A percentile compares a stretch with the other conserved stretches of the same genome.
These are phyloP conservation scores for Phytopythium ostracodes DNA, from an alignment of 352 stramenopile genomes.

Conservation along the genomic window DNA sequence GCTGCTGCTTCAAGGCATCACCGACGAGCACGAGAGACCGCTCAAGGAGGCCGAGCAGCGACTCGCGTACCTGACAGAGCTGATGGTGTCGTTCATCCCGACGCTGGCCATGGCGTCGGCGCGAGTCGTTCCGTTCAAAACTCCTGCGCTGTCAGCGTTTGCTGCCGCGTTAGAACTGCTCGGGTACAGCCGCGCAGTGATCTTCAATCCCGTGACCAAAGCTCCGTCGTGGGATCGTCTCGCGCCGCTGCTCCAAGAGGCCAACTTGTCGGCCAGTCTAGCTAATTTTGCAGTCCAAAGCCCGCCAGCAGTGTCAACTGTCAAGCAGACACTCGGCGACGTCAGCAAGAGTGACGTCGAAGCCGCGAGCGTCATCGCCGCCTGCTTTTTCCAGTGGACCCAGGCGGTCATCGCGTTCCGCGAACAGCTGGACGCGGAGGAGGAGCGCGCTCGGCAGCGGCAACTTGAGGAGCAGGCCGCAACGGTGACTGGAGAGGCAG, in stretches of 20 bases:
- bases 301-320: conserved; percentile 16
- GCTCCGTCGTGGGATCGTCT: conserved; percentile 64
- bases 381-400: conserved; percentile 47
- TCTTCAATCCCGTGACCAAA: conserved; percentile 57
- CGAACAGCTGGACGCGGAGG: conserved; percentile 44
- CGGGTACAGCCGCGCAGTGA: conserved; percentile 24
- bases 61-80: conserved; percentile 40
- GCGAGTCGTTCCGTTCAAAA: conserved; percentile 63
- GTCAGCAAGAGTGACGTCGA: conserved; percentile 54
- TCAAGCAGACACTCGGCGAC: conserved; percentile 43
- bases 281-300: conserved; percentile 16
- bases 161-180: conserved; percentile 45
- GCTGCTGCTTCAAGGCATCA: conserved; percentile 37
- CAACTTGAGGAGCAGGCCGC: conserved; percentile 33
- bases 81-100: conserved; percentile 46
- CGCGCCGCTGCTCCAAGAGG: conserved; percentile 37
- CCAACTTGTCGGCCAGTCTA: conserved; percentile 18
- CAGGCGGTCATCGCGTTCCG: conserved; percentile 46
- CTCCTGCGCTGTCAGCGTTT: conserved; percentile 39
- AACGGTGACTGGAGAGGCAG: conserved; percentile 10
- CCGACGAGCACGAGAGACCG: conserved; percentile 33
- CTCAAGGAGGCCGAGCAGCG: conserved; percentile 59
- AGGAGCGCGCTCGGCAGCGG: conserved; percentile 29
- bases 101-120: conserved; percentile 38
- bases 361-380: conserved; percentile 33